These are phyloP conservation scores for Neltuma alba DNA, from an alignment of 306 rosid genomes.

Conservation along the genomic window DNA sequence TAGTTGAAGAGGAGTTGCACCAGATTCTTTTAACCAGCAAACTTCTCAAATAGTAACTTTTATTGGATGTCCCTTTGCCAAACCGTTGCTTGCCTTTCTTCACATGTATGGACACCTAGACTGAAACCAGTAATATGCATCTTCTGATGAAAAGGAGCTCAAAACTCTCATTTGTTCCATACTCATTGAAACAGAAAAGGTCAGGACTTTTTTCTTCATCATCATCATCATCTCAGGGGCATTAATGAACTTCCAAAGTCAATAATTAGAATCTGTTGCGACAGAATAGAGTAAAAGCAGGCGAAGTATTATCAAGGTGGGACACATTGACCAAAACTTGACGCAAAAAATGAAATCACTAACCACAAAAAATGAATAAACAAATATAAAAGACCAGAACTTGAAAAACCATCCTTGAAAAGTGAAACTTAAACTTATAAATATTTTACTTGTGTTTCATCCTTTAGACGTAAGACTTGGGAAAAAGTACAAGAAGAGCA, in stretches of 20 bases:
- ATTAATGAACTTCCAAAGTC: not conserved
- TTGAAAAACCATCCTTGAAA: not conserved
- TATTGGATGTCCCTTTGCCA: too few relatives aligned
- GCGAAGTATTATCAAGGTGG: not conserved
- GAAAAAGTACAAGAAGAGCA: not conserved
- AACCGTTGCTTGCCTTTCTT: too few relatives aligned
- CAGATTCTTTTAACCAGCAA: too few relatives aligned
- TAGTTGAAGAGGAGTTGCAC: too few relatives aligned
- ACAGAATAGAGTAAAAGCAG: not conserved
- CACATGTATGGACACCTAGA: too few relatives aligned
- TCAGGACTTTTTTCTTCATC: not conserved
- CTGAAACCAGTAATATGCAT: too few relatives aligned
- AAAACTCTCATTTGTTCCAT: not conserved
- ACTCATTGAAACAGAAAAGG: not conserved
- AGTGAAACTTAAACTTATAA: not conserved
- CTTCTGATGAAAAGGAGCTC: not conserved
- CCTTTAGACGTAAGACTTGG: not conserved
- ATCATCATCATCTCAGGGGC: not conserved
- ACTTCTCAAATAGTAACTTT: too few relatives aligned
- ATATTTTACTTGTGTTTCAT: not conserved
- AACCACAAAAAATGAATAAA: too few relatives aligned
- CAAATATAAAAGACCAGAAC: not conserved
- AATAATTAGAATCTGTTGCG: not conserved
- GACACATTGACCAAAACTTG: not conserved
- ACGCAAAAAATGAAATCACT: too few relatives aligned